Evolutionary conservation across 228 moss, liverwort and hornwort species (phyloP), one percentile per base, ranked within the genome.

Genomic region (Sphagnum magellanicum): DNA sequence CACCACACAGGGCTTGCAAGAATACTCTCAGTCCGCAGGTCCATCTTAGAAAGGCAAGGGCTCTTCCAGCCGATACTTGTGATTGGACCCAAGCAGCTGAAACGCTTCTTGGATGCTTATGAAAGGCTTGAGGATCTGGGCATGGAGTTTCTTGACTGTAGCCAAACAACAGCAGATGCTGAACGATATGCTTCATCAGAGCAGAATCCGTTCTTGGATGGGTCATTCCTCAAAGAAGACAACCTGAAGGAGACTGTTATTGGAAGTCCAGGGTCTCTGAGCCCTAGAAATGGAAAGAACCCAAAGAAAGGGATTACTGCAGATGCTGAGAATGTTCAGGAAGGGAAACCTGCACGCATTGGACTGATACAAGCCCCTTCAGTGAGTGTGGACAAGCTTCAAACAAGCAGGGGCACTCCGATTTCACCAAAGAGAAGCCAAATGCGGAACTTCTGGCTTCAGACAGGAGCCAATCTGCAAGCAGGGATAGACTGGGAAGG

Each of bases 1-100:
- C 98, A 98, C 79, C 98, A 98, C 63, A 90, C 94, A 50, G 98
- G 98, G 47, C 92, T 98, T 63, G 87, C 90, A n/a, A 81, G 98
- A 65, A 92, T 98, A 74, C 76, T 98, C 10, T 79, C 92, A n/a
- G 92, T 86, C 14, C 84, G 98, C 71, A 94, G 76, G 60, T 59
- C 77, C n/a, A 72, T 98, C 46, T 69, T 92, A 76, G 92, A 90
- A 72, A 68, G 60, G 6, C 77, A 80, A 71, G 90, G 84, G 6
- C 50, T 69, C 65, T 90, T 89, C 59, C 51, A 66, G 63, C 87
- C 87, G 63, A 65, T 89, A 46, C 77, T 98, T 59, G 92, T 98
- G 9, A 79, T 98, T 14, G 98, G 98, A 53, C 98, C 98, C 15
- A 93, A 90, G 84, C 98, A 93, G 74, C 71, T 98, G 63, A 98